Base-by-base conservation (phyloP, 2,329 filamentous ascomycete species). In the Ophiostoma pallidulum region DNA sequence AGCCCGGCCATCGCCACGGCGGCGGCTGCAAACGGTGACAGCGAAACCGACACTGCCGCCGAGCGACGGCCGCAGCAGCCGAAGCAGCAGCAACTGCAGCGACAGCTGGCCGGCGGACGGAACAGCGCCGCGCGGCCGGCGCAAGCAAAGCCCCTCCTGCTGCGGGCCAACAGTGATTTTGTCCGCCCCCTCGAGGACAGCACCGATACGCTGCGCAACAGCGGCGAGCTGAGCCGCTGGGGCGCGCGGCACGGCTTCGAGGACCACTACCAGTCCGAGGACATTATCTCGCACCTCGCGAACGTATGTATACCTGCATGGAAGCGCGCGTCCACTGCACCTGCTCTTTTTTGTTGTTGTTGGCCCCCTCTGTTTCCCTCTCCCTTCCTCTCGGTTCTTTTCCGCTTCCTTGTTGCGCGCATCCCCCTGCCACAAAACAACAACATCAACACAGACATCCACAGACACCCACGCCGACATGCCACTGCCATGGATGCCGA, bases 191-290 rank as follows among this genome's bases (percentile, higher is more conserved):
- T 47, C 32, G 64, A 59, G 29, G 57, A 53, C 20, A 42, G 54
- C 29, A 51, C 54, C 40, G 51, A 55, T 24, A 48, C 44, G 28
- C 45, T 47, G 16, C 29, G 38, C 26, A 31, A 16, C 13, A 53
- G 42, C 38, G 42, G 40, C 29, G 69, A 71, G 36, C 60, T 64
- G 42, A 57, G 51, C 51, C 41, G 50, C 61, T 76, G 73, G 72
- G 75, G 76, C 8, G 74, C 74, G 63, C 78, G 90, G 41, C 90
- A 96, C 68, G 90, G 90, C 41, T 96, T 92, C 70, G 88, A 94
- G 61, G 85, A 90, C 57, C 88, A 95, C 64, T 89, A 94, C 62
- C 85, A 88, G 60, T 94, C 86, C 5, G 86, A 89, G 56, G 88
- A 95, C 60, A 90, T 94, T 59, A 84, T 94, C 57, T 84, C 85